Conservation (phyloP, 139 green algal species). For the Chlamydomonas schloesseri region DNA sequence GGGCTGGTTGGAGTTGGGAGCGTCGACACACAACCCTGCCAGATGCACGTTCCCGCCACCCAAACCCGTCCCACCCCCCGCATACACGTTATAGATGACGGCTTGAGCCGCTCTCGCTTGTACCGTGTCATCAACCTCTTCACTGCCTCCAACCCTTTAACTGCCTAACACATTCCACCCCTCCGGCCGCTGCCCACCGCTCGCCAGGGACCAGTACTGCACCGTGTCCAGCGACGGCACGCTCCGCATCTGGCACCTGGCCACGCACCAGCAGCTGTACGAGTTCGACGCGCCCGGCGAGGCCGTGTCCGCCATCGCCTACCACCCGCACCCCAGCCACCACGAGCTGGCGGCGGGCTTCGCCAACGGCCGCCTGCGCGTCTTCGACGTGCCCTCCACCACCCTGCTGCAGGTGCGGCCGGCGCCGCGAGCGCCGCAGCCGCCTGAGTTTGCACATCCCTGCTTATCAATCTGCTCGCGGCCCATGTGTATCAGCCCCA, state of each 20-base stretch:
- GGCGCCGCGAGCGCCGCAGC: too few relatives aligned
- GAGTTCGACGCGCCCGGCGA: slow-evolving; percentile 78
- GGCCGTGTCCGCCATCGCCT: slow-evolving; percentile 58
- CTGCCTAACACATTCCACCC: too few relatives aligned
- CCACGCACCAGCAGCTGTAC: slow-evolving; percentile 68
- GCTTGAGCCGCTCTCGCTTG: too few relatives aligned
- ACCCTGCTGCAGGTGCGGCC: slow-evolving; percentile 69
- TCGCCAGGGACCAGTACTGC: slow-evolving; percentile 64
- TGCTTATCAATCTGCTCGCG: too few relatives aligned
- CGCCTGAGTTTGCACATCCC: too few relatives aligned
- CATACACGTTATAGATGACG: too few relatives aligned
- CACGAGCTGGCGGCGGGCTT: slow-evolving; percentile 78
- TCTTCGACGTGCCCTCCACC: slow-evolving; percentile 80
- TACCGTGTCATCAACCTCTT: too few relatives aligned
- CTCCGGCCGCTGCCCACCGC: background rate
- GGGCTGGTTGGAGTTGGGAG: too few relatives aligned
- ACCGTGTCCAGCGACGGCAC: slow-evolving; percentile 77
- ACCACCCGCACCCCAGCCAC: slow-evolving; percentile 59
- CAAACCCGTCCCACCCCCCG: too few relatives aligned
- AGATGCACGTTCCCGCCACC: too few relatives aligned
- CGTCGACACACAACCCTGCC: background rate
- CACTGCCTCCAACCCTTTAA: too few relatives aligned
- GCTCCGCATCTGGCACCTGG: slow-evolving; percentile 78
- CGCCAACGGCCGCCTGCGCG: slow-evolving; percentile 65
- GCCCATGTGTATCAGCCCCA: too few relatives aligned